Evolutionary conservation across 352 stramenopile genomes (phyloP).

Genomic region (Phytophthora sansomeana): DNA sequence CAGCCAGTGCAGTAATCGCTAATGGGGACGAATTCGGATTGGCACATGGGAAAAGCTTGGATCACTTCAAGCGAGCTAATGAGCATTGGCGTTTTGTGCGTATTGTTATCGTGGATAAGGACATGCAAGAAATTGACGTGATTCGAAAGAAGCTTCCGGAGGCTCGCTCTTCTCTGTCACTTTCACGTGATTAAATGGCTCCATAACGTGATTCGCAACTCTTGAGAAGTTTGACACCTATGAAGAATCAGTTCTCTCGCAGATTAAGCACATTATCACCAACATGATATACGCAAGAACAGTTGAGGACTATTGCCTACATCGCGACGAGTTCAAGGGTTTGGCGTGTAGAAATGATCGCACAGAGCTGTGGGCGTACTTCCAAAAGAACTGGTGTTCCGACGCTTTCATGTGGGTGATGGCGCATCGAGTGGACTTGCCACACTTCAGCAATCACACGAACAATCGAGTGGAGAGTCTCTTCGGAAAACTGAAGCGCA

Average conservation of each 20-base stretch:
- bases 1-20: conserved; percentile 19
- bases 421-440: conserved; percentile 9
- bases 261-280: conserved; percentile 16
- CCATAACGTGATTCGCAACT: conserved; percentile 10
- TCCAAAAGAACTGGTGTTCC: conserved; percentile 14
- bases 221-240: conserved; percentile 4
- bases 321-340: conserved; percentile 18
- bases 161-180: conserved; percentile 13
- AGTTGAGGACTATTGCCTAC: not conserved
- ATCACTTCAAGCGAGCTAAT: conserved; percentile 19
- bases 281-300: conserved; percentile 17
- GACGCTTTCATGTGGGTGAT: conserved; percentile 20
- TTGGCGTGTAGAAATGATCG: not conserved
- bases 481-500: conserved; percentile 15
- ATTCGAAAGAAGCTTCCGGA: conserved; percentile 3
- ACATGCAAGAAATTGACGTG: conserved; percentile 9
- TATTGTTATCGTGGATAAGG: conserved; percentile 15
- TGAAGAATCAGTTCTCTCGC: too few species aligned
- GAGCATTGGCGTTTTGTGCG: conserved; percentile 9
- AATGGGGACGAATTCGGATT: conserved; percentile 1
- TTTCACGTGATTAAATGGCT: conserved; percentile 26
- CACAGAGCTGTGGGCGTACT: not conserved
- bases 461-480: conserved; percentile 22
- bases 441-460: conserved; percentile 12
- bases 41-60: conserved; percentile 7